Evolutionary conservation across 192 early-diverging fungal species (phyloP).

Genomic region (Phlyctochytrium planicorne): DNA sequence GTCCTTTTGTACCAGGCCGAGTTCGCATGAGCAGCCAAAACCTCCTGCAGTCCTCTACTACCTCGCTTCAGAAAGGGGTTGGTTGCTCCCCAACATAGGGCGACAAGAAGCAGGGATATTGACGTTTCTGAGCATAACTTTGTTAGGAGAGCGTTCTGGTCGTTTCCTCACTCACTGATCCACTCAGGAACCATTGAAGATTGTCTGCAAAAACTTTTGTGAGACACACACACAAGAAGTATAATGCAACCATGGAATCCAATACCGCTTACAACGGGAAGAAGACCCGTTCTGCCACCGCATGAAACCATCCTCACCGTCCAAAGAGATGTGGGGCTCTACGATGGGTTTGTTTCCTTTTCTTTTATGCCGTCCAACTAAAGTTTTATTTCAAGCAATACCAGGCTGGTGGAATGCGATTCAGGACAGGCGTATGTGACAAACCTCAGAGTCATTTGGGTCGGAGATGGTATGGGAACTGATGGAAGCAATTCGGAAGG

Average conservation of each 20-base stretch:
- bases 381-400: slow-evolving; percentile 30
- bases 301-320: slow-evolving; percentile 53
- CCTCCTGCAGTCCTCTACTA: slow-evolving; percentile 72
- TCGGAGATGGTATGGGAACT: no score
- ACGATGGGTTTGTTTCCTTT: slow-evolving; percentile 54
- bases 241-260: no score
- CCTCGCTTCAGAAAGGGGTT: slow-evolving; percentile 96
- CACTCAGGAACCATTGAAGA: no score
- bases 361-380: not conserved
- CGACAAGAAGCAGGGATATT: slow-evolving; percentile 57
- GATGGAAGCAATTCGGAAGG: no score
- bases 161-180: no score
- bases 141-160: no score
- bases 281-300: slow-evolving; percentile 50
- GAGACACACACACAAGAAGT: no score
- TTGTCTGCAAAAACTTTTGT: no score
- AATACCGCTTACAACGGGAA: slow-evolving; percentile 18
- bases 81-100: slow-evolving; percentile 93
- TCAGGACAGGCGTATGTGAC: slow-evolving; percentile 76
- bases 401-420: slow-evolving; percentile 62
- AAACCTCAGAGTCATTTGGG: slow-evolving; percentile 74
- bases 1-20: slow-evolving; percentile 52
- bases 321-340: slow-evolving; percentile 70
- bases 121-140: slow-evolving; percentile 19
- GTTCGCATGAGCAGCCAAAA: slow-evolving; percentile 39